Percentiles rank a stretch among this genome's conserved stretches.
phyloP scores from a whole-genome alignment of 1,284 basidiomycete species.

The Bondarzewia mesenterica region DNA sequence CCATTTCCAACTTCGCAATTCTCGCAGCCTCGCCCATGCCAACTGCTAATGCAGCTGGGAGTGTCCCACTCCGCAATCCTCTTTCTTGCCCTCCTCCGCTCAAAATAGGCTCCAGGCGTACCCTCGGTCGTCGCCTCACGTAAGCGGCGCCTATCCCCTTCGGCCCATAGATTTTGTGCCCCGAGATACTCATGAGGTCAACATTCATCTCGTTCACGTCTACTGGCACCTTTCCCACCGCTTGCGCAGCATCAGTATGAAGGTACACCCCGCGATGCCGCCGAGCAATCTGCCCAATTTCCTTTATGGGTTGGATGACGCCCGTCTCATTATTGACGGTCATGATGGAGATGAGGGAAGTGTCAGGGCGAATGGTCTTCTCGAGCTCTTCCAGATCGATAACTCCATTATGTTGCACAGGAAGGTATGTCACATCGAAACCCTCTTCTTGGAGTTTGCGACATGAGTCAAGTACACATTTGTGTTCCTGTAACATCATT shows the following conservation, averaged over 20 bases:
- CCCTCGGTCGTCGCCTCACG: conserved; percentile 87
- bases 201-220: conserved; percentile 96
- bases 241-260: conserved; percentile 98
- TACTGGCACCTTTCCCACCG: conserved; percentile 83
- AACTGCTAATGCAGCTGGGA: conserved; percentile 85
- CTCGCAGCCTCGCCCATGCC: conserved; percentile 95
- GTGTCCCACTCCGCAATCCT: conserved; percentile 89
- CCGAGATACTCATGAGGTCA: conserved; percentile 94
- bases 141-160: conserved; percentile 96
- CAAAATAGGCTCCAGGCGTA: conserved; percentile 91
- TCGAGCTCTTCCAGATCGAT: conserved; percentile 74
- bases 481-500: conserved; percentile 75
- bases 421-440: conserved; percentile 96
- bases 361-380: conserved; percentile 79
- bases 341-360: conserved; percentile 93
- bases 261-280: conserved; percentile 87
- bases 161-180: conserved; percentile 98
- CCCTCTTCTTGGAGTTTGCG: conserved; percentile 93
- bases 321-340: conserved; percentile 99
- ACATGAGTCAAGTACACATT: conserved; percentile 98
- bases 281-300: conserved; percentile 83
- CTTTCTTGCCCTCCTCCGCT: conserved; percentile 98
- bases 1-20: conserved; percentile 88
- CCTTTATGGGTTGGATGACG: conserved; percentile 94
- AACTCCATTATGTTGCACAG: conserved; percentile 84